Conservation (phyloP, 2,329 filamentous ascomycete genomes). For the Trichoderma harzianum region DNA sequence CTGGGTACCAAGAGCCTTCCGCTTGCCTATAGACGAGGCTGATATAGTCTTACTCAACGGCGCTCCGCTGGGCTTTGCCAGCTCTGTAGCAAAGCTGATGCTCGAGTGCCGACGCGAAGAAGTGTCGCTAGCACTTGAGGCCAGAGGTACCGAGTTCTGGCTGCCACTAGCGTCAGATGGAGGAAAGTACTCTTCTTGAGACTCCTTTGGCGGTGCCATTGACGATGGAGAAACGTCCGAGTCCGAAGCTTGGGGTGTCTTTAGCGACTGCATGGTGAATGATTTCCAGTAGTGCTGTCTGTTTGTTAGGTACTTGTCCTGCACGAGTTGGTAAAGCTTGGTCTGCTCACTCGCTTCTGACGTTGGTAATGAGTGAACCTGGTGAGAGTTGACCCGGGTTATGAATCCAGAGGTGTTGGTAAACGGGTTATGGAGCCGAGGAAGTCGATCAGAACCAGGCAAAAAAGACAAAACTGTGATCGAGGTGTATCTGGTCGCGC, state of each 20-base stretch:
- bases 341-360: neutral
- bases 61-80: conserved; percentile 26
- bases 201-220: conserved; percentile 21
- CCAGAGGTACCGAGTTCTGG: conserved; percentile 10
- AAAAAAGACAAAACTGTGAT: neutral
- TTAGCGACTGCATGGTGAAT: conserved; percentile 22
- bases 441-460: neutral
- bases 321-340: neutral
- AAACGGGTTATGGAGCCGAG: neutral
- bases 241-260: conserved; percentile 34
- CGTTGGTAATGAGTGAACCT: neutral
- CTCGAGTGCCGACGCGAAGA: conserved; percentile 33
- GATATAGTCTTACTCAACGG: conserved; percentile 34
- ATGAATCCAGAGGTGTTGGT: neutral
- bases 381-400: neutral
- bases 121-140: conserved; percentile 21
- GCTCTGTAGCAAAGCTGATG: conserved; percentile 35
- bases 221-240: conserved; percentile 45
- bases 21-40: neutral
- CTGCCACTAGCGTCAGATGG: neutral
- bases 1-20: conserved; percentile 9
- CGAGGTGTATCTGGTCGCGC: neutral
- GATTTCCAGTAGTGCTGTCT: neutral
- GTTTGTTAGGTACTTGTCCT: neutral
- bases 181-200: conserved; percentile 18